Evolutionary conservation across 495 filamentous ascomycete genomes (phyloP), one percentile per base, ranked within the genome.

Genomic region (Letharia columbiana): DNA sequence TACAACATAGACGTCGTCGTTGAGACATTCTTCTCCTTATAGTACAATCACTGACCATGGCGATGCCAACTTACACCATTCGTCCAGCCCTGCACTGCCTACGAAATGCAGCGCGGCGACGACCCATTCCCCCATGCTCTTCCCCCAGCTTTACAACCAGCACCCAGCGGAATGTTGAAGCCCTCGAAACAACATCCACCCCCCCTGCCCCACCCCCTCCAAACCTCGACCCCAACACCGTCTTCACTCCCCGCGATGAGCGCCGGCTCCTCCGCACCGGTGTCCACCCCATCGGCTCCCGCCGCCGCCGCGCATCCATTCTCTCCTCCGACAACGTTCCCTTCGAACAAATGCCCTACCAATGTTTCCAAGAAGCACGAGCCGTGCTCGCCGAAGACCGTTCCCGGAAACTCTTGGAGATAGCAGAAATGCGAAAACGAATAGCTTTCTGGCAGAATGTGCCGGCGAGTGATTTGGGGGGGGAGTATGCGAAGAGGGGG

Each of bases 331-430:
- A 81, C 66, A 84, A 87, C 67, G 79, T 96, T 65, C 94, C 93
- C 59, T 98, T 99, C 76, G 89, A 93, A 75, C 89, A 92, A 73
- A 77, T 96, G 68, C 92, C 92, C 44, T 96, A 95, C 77, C 92
- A 98, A 81, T 93, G 89, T 74, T 99, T 96, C 83, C 94, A 99
- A 77, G 90, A 96, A 76, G 94, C 94, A 50, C 87, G 92, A 63
- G 89, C 90, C 71, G 75, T 98, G 45, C 80, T 99, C 54, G 81
- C 82, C 61, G 82, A 82, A 67, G 94, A 99, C 76, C 85, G 94
- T 20, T 77, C 86, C 63, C 85, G 95, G 77, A 99, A 98, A 77
- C 63, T 93, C 57, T 76, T 77, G 66, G 78, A 84, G 62, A 87
- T 92, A 61, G 75, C 80, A n/a, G 76, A 76, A 50, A 82, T 86